Base-by-base conservation (phyloP, 345 rosid genomes). In the Camelina neglecta region DNA sequence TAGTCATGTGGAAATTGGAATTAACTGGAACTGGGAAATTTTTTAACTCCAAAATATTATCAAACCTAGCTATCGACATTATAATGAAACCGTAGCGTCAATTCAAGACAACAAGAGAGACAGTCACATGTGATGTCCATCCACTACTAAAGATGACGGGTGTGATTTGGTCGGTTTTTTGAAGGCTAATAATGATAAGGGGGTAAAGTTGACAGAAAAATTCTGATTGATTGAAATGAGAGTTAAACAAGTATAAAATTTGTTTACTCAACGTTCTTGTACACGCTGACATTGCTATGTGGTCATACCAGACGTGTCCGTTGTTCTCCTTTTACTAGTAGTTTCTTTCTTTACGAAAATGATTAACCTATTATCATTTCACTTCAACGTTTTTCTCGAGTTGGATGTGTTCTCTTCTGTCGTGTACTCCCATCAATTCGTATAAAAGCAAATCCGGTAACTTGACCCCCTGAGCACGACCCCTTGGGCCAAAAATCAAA, bases 301-400 rank as follows among this genome's bases (percentile, higher is more conserved):
- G 38, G 38, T 35, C 38, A 35, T 35, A 35, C 38, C 9, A 35
- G 38, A 35, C 55, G 59, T 63, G 44, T 53, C 39, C 2, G 35
- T 29, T 18, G 47, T 42, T 64, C 18, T 55, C 20, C 55, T 2
- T 63, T 65, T 29, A 4, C 31, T 35, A 35, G 38, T 35, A 16
- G 12, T 35, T 33, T 35, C 2, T 44, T 47, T 35, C 53, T 16
- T 60, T 60, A 71, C 51, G 68, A 48, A 36, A n/a, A 36, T 60
- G 18, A 9, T 23, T 13, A 18, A 39, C 20, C 33, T 11, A 12
- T 11, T 42, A 44, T 44, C 24, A 44, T 16, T 8, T 3, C 6
- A 23, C 72, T 7, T 44, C 36, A 26, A 44, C 53, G 72, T 5
- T 4, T 48, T 8, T 3, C n/a, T 9, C 57, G 20, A 69, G 45